A percentile compares a stretch with the other conserved stretches of the same genome.
Evolutionary conservation across 2,329 filamentous ascomycete genomes (phyloP).

Genomic region (Moelleriella libera): DNA sequence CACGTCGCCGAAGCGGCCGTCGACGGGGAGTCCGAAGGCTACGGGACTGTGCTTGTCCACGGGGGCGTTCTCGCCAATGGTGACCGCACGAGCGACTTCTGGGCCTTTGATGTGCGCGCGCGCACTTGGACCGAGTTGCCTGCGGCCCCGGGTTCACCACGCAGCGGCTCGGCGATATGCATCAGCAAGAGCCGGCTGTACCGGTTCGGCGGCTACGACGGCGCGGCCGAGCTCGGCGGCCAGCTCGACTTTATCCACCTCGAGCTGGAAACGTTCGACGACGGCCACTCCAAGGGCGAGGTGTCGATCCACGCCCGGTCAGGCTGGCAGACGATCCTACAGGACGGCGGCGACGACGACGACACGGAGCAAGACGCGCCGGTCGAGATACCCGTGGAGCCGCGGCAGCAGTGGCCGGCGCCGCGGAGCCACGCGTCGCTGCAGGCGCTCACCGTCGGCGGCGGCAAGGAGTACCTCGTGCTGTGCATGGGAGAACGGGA

Average conservation of each 20-base stretch:
- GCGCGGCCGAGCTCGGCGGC: slow-evolving; percentile 53
- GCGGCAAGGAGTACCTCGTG: slow-evolving; percentile 47
- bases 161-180: slow-evolving; percentile 55
- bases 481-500: slow-evolving; percentile 44
- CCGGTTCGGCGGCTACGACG: slow-evolving; percentile 72
- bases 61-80: slow-evolving; percentile 56
- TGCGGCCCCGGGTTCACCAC: slow-evolving; percentile 49
- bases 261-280: slow-evolving; percentile 39
- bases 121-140: slow-evolving; percentile 55
- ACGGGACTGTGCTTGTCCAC: slow-evolving; percentile 60
- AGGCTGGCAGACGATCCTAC: slow-evolving; percentile 38
- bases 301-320: slow-evolving; percentile 34
- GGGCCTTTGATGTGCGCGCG: slow-evolving; percentile 58
- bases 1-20: slow-evolving; percentile 41
- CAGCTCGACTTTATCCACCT: slow-evolving; percentile 52
- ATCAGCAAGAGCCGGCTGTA: slow-evolving; percentile 52
- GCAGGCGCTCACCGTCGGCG: slow-evolving; percentile 40
- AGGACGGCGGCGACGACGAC: slow-evolving; percentile 7
- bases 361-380: slow-evolving; percentile 14
- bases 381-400: slow-evolving; percentile 20
- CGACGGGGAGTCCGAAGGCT: slow-evolving; percentile 46
- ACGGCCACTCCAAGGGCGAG: slow-evolving; percentile 32
- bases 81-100: slow-evolving; percentile 52
- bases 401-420: slow-evolving; percentile 31
- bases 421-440: slow-evolving; percentile 39